Evolutionary conservation across 495 filamentous ascomycete genomes (phyloP).

Genomic region (Aspergillus biplanus): DNA sequence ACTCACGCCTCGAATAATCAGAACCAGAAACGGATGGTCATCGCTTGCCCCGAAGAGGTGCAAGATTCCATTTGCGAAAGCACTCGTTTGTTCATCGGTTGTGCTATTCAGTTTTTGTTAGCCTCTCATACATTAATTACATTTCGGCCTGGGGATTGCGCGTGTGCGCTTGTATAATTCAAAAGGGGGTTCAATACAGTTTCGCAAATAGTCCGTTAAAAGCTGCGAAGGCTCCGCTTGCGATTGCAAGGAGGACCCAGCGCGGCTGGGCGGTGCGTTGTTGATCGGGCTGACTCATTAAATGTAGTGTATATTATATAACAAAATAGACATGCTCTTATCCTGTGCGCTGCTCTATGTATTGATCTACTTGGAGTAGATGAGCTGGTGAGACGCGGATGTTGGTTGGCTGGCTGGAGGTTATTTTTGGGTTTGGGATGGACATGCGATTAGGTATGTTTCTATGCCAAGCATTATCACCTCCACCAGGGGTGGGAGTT

Average conservation of each 20-base stretch:
- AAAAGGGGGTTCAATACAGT: conserved; percentile 51
- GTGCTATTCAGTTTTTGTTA: conserved; percentile 59
- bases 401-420: not conserved
- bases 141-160: conserved; percentile 3
- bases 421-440: not conserved
- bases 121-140: conserved; percentile 5
- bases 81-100: conserved; percentile 79
- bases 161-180: not conserved
- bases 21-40: conserved; percentile 61
- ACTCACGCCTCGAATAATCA: conserved; percentile 71
- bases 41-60: conserved; percentile 53
- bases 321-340: too few relatives aligned
- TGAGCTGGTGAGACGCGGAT: not conserved
- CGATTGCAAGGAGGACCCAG: conserved; percentile 83
- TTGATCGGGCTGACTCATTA: conserved; percentile 8
- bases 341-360: not conserved
- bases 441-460: not conserved
- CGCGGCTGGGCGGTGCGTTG: conserved; percentile 27
- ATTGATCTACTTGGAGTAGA: not conserved
- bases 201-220: conserved; percentile 97
- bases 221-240: conserved; percentile 87
- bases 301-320: not conserved
- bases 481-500: too few relatives aligned
- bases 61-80: conserved; percentile 66
- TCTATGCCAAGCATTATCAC: not conserved